Conservation (phyloP, 1,139 yeast species). For the Taphrina confusa region DNA sequence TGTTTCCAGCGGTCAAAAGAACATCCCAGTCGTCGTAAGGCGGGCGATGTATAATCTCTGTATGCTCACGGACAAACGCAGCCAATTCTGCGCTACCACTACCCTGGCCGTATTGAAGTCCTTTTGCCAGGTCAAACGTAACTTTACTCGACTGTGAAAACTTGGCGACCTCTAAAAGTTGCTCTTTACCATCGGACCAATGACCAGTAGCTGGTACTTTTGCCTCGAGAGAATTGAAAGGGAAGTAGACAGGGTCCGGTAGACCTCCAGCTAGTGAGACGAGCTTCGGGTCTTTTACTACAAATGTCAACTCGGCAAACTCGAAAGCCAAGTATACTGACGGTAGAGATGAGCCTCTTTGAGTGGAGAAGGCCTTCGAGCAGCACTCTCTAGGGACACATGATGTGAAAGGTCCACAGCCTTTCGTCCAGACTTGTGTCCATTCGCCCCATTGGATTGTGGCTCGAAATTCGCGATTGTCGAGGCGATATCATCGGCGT, state of each 20-base stretch:
- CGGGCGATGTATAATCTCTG: constrained; percentile 60
- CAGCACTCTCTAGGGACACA: constrained; percentile 73
- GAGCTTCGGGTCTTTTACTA: constrained; percentile 70
- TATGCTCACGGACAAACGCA: constrained; percentile 74
- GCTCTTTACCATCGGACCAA: constrained; percentile 44
- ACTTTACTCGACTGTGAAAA: constrained; percentile 50
- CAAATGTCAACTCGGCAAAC: constrained; percentile 41
- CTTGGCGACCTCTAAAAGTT: constrained; percentile 34
- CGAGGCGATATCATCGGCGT: constrained; percentile 2
- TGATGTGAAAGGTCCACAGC: constrained; percentile 74
- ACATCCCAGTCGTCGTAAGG: constrained; percentile 71
- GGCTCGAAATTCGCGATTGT: constrained; percentile 15
- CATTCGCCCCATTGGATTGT: neutral
- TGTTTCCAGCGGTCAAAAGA: constrained; percentile 72
- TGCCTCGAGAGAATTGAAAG: constrained; percentile 76
- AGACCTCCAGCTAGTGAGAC: constrained; percentile 94
- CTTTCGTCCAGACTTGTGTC: constrained; percentile 41
- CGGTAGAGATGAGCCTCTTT: constrained; percentile 58
- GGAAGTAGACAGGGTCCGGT: constrained; percentile 87
- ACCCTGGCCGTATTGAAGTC: constrained; percentile 89
- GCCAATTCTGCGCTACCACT: constrained; percentile 74
- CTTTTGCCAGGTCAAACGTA: constrained; percentile 74
- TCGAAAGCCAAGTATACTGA: constrained; percentile 52
- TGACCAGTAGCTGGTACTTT: constrained; percentile 60
- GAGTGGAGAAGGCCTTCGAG: constrained; percentile 76